Conservation (phyloP, 352 stramenopile genomes). For the Phytophthora europaea region DNA sequence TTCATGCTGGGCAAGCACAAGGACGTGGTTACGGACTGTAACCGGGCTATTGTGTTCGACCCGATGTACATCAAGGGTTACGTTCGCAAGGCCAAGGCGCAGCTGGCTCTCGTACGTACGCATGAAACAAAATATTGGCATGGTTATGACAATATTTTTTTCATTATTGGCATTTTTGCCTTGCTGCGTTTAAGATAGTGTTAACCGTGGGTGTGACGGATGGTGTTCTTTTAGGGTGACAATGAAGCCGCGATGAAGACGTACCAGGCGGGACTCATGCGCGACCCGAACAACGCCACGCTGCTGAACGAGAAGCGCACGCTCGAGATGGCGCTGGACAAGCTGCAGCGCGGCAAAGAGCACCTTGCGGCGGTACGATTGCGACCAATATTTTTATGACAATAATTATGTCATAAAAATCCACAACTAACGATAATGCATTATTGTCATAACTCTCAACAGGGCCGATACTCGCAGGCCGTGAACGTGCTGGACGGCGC, state of each 20-base stretch:
- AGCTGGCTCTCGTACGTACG: slow-evolving; percentile 72
- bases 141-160: neutral
- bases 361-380: slow-evolving; percentile 67
- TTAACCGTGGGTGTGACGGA: neutral
- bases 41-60: slow-evolving; percentile 92
- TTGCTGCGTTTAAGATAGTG: neutral
- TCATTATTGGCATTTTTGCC: neutral
- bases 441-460: neutral
- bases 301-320: slow-evolving; percentile 81
- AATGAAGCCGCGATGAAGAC: slow-evolving; percentile 80
- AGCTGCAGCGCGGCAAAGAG: slow-evolving; percentile 76
- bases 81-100: slow-evolving; percentile 91
- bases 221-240: slow-evolving; percentile 55
- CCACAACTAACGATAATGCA: neutral
- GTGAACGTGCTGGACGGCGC: slow-evolving; percentile 80
- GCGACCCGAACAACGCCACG: slow-evolving; percentile 83
- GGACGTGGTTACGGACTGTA: slow-evolving; percentile 92
- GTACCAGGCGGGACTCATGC: slow-evolving; percentile 74
- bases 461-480: slow-evolving; percentile 78
- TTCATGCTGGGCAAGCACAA: slow-evolving; percentile 93
- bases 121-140: neutral
- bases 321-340: slow-evolving; percentile 86
- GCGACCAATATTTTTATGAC: neutral
- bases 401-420: slow-evolving; percentile 1
- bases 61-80: slow-evolving; percentile 93